These are phyloP conservation scores for Xerocomellus chrysenteron DNA, from an alignment of 768 basidiomycete species.

Conservation along the genomic window DNA sequence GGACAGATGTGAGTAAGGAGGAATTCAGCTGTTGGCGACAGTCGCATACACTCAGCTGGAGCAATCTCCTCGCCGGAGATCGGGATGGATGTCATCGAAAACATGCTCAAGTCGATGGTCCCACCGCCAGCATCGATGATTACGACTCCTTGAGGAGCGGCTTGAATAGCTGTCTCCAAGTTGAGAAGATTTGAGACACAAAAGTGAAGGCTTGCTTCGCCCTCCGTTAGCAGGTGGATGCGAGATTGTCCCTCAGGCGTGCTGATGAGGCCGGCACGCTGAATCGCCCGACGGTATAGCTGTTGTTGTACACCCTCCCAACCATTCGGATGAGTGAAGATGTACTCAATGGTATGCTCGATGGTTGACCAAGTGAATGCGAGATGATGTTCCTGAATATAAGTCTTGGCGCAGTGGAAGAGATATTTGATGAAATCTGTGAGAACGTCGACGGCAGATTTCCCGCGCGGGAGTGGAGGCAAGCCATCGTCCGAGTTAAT, in stretches of 20 bases:
- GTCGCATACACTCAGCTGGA: conserved; percentile 25
- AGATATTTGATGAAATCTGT: background rate
- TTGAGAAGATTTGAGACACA: conserved; percentile 42
- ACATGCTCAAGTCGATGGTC: conserved; percentile 39
- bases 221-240: conserved; percentile 2
- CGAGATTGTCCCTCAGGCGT: background rate
- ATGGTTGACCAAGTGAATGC: conserved; percentile 14
- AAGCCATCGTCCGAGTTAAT: conserved; percentile 27
- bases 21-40: background rate
- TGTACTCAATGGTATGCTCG: conserved; percentile 15
- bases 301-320: conserved; percentile 28
- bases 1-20: background rate
- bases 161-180: background rate
- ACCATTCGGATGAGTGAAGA: conserved; percentile 31
- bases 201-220: conserved; percentile 24
- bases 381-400: conserved; percentile 18
- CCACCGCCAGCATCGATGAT: conserved; percentile 19
- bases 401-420: conserved; percentile 11
- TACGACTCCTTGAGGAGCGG: conserved; percentile 32
- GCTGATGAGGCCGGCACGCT: background rate
- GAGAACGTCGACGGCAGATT: background rate
- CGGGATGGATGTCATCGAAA: conserved; percentile 22
- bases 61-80: conserved; percentile 34
- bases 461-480: conserved; percentile 26
- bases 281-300: conserved; percentile 10